A percentile compares a stretch with the other conserved stretches of the same genome.
These are phyloP conservation scores for Aspergillus tamarii DNA, from an alignment of 2,329 filamentous ascomycete genomes.

Conservation along the genomic window DNA sequence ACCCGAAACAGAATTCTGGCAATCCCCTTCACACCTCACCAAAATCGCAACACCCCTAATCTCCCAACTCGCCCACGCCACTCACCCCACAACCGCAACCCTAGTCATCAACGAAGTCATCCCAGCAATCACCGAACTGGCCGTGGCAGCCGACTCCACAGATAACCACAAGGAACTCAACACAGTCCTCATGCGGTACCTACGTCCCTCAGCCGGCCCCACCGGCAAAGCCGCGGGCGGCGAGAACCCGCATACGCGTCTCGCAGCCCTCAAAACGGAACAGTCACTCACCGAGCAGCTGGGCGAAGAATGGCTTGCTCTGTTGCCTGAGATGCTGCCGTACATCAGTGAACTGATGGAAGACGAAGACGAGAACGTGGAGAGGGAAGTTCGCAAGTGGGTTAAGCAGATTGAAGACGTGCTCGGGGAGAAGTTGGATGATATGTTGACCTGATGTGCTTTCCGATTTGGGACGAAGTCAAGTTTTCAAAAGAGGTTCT, in stretches of 20 bases:
- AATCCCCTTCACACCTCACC: constrained; percentile 83
- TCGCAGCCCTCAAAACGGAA: constrained; percentile 82
- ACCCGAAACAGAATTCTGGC: constrained; percentile 74
- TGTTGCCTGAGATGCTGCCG: constrained; percentile 93
- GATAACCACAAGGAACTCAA: constrained; percentile 94
- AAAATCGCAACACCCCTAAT: constrained; percentile 72
- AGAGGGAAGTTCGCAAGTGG: constrained; percentile 87
- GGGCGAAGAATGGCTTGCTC: constrained; percentile 89
- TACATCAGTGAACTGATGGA: constrained; percentile 95
- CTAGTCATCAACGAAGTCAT: constrained; percentile 63
- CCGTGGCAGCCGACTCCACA: constrained; percentile 76
- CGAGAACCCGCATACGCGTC: constrained; percentile 71
- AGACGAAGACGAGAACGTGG: constrained; percentile 92
- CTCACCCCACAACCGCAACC: constrained; percentile 40
- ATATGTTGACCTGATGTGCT: constrained; percentile 79
- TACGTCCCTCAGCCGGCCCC: constrained; percentile 60
- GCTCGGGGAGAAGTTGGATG: constrained; percentile 85
- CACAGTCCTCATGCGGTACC: constrained; percentile 71
- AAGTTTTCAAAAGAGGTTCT: neutral
- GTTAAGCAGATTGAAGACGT: constrained; percentile 87
- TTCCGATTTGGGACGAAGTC: neutral
- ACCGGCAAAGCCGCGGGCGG: constrained; percentile 35
- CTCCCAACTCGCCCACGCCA: constrained; percentile 62
- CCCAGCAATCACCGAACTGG: constrained; percentile 78
- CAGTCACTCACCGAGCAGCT: constrained; percentile 76